Evolutionary conservation across 106 monocot genomes (phyloP), one percentile per base, ranked within the genome.

Genomic region (Posidonia australis): DNA sequence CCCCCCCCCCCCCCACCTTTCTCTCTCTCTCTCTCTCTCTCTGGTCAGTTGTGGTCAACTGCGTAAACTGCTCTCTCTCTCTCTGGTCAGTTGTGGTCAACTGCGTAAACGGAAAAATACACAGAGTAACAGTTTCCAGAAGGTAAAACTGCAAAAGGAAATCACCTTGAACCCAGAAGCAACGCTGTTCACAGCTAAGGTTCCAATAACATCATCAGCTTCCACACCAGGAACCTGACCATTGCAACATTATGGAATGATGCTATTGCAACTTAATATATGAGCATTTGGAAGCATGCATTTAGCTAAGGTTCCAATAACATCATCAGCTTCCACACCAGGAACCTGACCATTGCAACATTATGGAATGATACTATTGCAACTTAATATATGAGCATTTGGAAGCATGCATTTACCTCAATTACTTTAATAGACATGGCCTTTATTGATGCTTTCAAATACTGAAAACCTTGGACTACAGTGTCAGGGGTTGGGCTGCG

Each of bases 301-400:
- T 44, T 74, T 82, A 98, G 87, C 98, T 98, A 98, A 77, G 56
- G 96, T 98, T 69, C 96, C 96, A 75, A 98, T 75, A n/a, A 98
- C 96, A 77, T 98, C 96, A 81, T 98, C 96, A 70, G 90, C 96
- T 83, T 98, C 96, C 61, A 98, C 96, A 70, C 96, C 96, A 69
- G 96, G 96, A 85, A 98, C 96, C 96, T 98, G 78, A 52, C 64
- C 64, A 54, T 30, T 60, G 58, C 26, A 60, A 43, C 49, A 48
- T 32, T 41, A 66, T 23, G 25, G 1, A 51, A 27, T 27, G 26
- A 30, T 17, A 58, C 10, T 16, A 27, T 58, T 49, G 48, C 48
- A 13, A 49, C 48, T 25, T 28, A 28, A n/a, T 27, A 14, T 17
- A 57, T 28, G 27, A 36, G 5, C n/a, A 62, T 19, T 1, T 62